Conservation (phyloP, 2,329 filamentous ascomycete genomes). For the Leptographium flavum region DNA sequence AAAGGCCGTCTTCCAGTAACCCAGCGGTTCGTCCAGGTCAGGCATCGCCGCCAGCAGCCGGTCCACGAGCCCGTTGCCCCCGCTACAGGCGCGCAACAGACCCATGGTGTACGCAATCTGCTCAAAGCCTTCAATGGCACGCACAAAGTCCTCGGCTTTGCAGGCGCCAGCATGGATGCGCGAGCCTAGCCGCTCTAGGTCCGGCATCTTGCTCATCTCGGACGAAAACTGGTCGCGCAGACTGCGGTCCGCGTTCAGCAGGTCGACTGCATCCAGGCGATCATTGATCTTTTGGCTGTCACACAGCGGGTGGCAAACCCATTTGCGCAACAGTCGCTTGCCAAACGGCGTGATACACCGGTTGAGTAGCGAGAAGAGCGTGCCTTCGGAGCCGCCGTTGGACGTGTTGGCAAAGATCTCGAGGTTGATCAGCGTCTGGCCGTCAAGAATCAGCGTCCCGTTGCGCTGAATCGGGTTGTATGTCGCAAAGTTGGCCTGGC, state of each 20-base stretch:
- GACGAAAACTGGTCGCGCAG: conserved; percentile 79
- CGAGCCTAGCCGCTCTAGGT: conserved; percentile 86
- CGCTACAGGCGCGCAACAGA: conserved; percentile 57
- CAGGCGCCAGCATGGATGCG: conserved; percentile 87
- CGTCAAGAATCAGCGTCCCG: conserved; percentile 82
- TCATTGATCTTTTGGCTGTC: conserved; percentile 83
- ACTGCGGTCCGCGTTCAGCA: conserved; percentile 68
- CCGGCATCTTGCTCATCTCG: conserved; percentile 81
- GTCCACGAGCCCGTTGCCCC: conserved; percentile 72
- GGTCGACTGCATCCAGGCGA: conserved; percentile 83
- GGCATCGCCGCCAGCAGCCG: conserved; percentile 78
- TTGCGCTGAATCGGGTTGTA: conserved; percentile 89
- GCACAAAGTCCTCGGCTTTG: conserved; percentile 81
- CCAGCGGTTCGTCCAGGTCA: conserved; percentile 56
- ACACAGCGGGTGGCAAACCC: conserved; percentile 91
- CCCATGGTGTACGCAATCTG: conserved; percentile 93
- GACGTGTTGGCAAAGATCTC: conserved; percentile 90
- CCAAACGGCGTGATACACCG: conserved; percentile 93
- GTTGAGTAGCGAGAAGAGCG: conserved; percentile 80
- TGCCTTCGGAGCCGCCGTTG: conserved; percentile 73
- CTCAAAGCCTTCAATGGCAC: conserved; percentile 88
- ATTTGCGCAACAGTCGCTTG: conserved; percentile 88
- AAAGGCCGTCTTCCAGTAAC: conserved; percentile 85
- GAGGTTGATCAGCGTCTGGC: conserved; percentile 94
- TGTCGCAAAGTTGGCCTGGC: conserved; percentile 77